Evolutionary conservation across 164 flowering plant genomes (phyloP).

Genomic region (Tinospora cordifolia): DNA sequence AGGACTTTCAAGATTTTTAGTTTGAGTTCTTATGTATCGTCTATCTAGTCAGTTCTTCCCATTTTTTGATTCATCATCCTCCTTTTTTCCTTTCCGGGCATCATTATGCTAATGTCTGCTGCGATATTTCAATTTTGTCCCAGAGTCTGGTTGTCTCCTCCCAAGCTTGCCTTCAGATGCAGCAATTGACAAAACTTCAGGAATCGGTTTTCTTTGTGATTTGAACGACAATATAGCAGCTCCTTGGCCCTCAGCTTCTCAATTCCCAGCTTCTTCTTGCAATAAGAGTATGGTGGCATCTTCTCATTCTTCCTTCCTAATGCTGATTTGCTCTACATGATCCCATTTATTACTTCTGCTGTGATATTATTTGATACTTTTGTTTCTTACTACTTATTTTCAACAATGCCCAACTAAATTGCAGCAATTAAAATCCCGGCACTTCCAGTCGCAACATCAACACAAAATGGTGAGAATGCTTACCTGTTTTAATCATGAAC

Average conservation of each 20-base stretch:
- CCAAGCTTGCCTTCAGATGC: conserved; percentile 97
- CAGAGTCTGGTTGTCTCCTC: conserved; percentile 46
- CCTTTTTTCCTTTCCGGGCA: not conserved
- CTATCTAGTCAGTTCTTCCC: too few species aligned
- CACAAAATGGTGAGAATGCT: conserved; percentile 41
- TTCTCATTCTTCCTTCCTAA: not conserved
- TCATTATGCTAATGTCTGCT: not conserved
- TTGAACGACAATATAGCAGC: too few species aligned
- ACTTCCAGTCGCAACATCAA: conserved; percentile 87
- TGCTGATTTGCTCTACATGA: not conserved
- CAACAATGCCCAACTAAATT: conserved; percentile 4
- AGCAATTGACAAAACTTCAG: conserved; percentile 54
- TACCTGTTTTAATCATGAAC: too few species aligned
- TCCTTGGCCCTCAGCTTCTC: conserved; percentile 73
- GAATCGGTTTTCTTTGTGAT: conserved; percentile 84
- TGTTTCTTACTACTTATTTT: not conserved
- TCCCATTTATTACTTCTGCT: not conserved
- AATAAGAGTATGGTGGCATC: conserved; percentile 56
- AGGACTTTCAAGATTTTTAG: too few species aligned
- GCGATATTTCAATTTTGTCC: not conserved
- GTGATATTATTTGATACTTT: not conserved
- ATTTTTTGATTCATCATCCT: too few species aligned
- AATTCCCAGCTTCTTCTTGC: conserved; percentile 65
- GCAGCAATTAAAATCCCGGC: conserved; percentile 88
- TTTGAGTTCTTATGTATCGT: too few species aligned